Base-by-base conservation (phyloP, 768 basidiomycete genomes). In the Kwoniella pini region DNA sequence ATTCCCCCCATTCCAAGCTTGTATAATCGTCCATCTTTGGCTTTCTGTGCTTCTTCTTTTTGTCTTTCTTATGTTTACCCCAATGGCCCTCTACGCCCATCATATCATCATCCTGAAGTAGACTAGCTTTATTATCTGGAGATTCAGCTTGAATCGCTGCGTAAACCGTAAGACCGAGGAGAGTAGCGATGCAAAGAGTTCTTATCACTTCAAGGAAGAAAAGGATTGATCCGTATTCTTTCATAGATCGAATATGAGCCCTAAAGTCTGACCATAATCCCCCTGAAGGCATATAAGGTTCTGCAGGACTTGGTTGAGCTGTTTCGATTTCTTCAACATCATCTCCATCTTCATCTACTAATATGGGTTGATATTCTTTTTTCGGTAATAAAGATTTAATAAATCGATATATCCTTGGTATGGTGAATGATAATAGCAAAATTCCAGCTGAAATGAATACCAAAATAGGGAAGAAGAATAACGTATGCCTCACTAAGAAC, bases 161-260 rank as follows among this genome's bases (percentile, higher is more conserved):
- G 50, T 84, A 75, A 7, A 79, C 75, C 57, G 83, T 84, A 15
- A 87, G 70, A 4, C 77, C 82, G 22, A 87, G 77, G n/a, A 87
- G 80, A 2, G 79, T 74, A 26, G 82, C 73, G 49, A 82, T 81
- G 27, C 81, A 80, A 2, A 83, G 54, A 4, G 85, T 75, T 22
- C 86, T 80, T 1, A 79, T 64, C 30, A 84, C 52, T 63, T 82
- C 83, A 75, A 81, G 82, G 13, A 70, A 69, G 72, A 84, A 85
- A 24, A 84, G 63, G n/a, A 71, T 49, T 21, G 70, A 82, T 13
- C 75, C 72, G 4, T 71, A 62, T 10, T 85, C 85, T 4, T 84
- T 83, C 54, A 83, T 81, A 12, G 73, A 64, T 15, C 68, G 52
- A 28, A 85, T 71, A 65, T 84, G 83, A 28, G 67, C 74, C 36